Base-by-base conservation (phyloP, 2,329 filamentous ascomycete genomes). In the Cryoendolithus antarcticus region DNA sequence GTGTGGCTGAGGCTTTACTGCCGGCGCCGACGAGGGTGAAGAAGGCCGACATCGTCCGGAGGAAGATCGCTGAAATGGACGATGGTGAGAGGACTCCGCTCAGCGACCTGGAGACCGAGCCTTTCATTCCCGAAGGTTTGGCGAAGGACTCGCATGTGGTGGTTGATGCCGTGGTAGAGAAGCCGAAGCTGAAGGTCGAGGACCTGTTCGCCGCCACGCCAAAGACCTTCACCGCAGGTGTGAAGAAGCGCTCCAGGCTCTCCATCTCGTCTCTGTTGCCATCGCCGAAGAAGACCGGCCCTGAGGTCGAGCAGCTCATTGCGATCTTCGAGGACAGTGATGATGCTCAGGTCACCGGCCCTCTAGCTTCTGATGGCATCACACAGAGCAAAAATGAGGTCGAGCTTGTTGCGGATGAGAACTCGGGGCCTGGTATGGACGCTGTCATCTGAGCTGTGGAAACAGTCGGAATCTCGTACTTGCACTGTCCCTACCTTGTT, bases 11-110 rank as follows among this genome's bases (percentile, higher is more conserved):
- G 8, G 19, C 41, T 12, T 12, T 30, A n/a, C 27, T 41, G 7
- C 28, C 32, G 4, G 45, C 44, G 4, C 34, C 38, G 15, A 47
- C 36, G 37, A 33, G 36, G 13, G 38, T 46, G 11, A 52, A 51
- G 43, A 55, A 52, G 44, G 45, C 36, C 3, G 49, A 55, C 12
- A 41, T 57, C 10, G 39, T 56, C n/a, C 41, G 55, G 32, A 49
- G 47, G 41, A 57, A 54, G 52, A 46, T 52, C 13, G 35, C 51
- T 10, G 54, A 54, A 29, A 60, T 59, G 56, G 57, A 60, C 36
- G 56, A 58, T 37, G 57, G 56, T 29, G 44, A 51, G 38, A 46
- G 58, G 29, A 51, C 51, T 15, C 56, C 58, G 12, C 46, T 61
- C 37, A 53, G 49, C 19, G 56, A 57, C 35, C 48, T 61, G 2